Percentiles rank a stretch among this genome's conserved stretches.
These are phyloP conservation scores for Setaria italica DNA, from an alignment of 202 grass and related monocot genomes.

Conservation along the genomic window DNA sequence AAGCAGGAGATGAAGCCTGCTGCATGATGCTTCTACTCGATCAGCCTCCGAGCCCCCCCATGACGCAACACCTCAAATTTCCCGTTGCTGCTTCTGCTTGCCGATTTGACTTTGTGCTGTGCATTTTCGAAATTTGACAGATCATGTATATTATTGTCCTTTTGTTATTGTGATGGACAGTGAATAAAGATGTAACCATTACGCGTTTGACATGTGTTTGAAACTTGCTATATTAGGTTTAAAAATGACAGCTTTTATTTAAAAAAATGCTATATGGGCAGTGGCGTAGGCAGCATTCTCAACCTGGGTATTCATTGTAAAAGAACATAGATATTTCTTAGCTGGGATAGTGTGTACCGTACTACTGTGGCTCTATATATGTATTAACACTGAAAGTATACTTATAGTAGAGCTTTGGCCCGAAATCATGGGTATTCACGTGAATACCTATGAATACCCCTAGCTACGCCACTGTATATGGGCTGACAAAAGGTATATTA, in stretches of 20 bases:
- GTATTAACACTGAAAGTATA: no score
- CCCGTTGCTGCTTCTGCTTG: neutral
- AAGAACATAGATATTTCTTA: no score
- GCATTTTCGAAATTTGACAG: neutral
- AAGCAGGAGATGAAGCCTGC: slow-evolving; percentile 76
- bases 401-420: no score
- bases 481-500: neutral
- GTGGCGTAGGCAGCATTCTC: no score
- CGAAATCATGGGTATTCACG: no score
- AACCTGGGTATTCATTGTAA: no score
- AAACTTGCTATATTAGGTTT: neutral
- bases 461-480: no score
- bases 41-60: neutral
- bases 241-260: neutral
- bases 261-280: no score
- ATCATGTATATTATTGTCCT: neutral
- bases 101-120: neutral
- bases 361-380: no score
- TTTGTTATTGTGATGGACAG: neutral
- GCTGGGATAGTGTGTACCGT: no score
- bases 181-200: neutral
- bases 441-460: no score
- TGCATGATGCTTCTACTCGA: neutral
- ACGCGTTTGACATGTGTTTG: neutral
- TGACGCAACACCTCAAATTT: neutral